Percentiles rank a stretch among this genome's conserved stretches.
Conservation (phyloP, 2,329 filamentous ascomycete genomes). For the Elsinoe necatrix region DNA sequence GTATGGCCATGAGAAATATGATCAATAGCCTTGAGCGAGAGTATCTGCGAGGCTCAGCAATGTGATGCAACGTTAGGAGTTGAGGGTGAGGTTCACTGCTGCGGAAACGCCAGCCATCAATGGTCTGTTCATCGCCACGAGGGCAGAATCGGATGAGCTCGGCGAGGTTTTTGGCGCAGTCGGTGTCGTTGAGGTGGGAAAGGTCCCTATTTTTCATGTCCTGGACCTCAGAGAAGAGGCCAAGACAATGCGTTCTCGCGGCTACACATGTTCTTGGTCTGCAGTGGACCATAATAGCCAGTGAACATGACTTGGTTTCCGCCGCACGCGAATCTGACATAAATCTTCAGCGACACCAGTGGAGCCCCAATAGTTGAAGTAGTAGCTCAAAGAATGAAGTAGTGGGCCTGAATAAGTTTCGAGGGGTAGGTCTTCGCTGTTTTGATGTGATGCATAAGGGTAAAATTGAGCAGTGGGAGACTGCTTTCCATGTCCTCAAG, state of each 20-base stretch:
- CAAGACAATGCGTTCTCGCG: slow-evolving; percentile 14
- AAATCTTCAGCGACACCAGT: not conserved
- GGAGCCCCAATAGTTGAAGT: too few relatives aligned
- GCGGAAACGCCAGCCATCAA: slow-evolving; percentile 16
- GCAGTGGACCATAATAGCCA: slow-evolving; percentile 17
- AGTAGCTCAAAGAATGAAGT: too few relatives aligned
- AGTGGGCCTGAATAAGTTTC: not conserved
- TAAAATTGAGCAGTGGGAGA: too few relatives aligned
- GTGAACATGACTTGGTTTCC: slow-evolving; percentile 19
- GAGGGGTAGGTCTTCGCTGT: not conserved
- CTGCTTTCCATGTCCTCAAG: too few relatives aligned
- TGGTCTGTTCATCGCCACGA: slow-evolving; percentile 7
- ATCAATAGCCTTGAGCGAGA: too few relatives aligned
- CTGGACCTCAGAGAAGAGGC: slow-evolving; percentile 17
- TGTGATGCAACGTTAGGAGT: too few relatives aligned
- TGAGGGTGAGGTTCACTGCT: too few relatives aligned
- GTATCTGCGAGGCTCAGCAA: too few relatives aligned
- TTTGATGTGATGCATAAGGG: too few relatives aligned
- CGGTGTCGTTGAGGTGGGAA: slow-evolving; percentile 18
- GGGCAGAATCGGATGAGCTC: slow-evolving; percentile 17
- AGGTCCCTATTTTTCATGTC: slow-evolving; percentile 17
- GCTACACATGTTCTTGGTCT: slow-evolving; percentile 19
- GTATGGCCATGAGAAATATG: too few relatives aligned
- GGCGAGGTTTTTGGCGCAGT: slow-evolving; percentile 18
- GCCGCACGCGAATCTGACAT: slow-evolving; percentile 15